Conservation (phyloP, 2,329 filamentous ascomycete genomes). For the Fusarium acutatum region DNA sequence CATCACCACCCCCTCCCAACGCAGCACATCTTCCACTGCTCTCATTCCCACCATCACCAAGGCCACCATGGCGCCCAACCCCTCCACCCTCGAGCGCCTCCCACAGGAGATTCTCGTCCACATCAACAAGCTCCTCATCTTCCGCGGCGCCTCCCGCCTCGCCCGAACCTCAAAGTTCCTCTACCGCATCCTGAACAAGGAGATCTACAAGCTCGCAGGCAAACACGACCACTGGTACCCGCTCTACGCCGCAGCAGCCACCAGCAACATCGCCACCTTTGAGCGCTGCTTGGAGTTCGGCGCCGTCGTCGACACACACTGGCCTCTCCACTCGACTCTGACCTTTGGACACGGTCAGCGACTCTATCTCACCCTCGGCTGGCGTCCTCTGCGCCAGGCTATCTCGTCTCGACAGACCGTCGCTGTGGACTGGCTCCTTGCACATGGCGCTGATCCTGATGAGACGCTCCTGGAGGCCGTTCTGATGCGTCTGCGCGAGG, state of each 20-base stretch:
- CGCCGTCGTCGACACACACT: not conserved
- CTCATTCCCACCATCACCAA: not conserved
- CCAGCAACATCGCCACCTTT: not conserved
- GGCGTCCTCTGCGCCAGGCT: not conserved
- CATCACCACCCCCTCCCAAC: not conserved
- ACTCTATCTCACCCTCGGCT: not conserved
- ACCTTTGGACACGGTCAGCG: not conserved
- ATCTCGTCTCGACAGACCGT: not conserved
- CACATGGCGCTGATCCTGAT: not conserved
- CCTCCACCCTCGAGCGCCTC: not conserved
- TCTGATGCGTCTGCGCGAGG: fast-evolving
- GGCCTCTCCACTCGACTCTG: not conserved
- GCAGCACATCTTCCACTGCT: not conserved
- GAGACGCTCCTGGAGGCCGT: not conserved
- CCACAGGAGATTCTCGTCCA: not conserved
- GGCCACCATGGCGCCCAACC: not conserved
- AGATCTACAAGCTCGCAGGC: not conserved
- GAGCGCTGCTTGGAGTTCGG: not conserved
- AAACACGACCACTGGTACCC: not conserved
- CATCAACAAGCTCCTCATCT: not conserved
- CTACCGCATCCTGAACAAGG: not conserved
- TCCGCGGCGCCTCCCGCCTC: not conserved
- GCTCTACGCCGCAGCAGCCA: not conserved
- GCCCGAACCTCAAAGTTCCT: not conserved
- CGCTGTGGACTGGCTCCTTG: not conserved